phyloP scores from a whole-genome alignment of 768 basidiomycete species.

The Kwoniella europaea region DNA sequence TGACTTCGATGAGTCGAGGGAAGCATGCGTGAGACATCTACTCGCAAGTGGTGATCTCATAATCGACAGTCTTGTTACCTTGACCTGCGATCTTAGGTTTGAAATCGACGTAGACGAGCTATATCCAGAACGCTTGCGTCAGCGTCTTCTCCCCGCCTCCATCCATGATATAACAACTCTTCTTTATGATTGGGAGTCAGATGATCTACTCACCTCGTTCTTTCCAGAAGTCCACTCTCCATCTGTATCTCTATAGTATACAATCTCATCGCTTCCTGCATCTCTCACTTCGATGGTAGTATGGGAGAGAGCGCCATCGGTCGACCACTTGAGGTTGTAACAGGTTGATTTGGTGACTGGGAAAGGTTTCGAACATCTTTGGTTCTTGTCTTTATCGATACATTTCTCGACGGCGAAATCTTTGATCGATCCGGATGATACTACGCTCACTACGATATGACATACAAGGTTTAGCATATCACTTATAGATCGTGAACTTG shows the following conservation, averaged over 20 bases:
- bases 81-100: conserved; percentile 49
- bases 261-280: conserved; percentile 49
- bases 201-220: conserved; percentile 45
- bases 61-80: conserved; percentile 54
- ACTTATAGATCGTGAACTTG: background rate
- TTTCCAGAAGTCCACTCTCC: conserved; percentile 55
- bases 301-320: conserved; percentile 51
- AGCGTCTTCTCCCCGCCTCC: background rate
- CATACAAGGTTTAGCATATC: too few relatives aligned
- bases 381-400: conserved; percentile 46
- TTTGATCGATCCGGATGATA: conserved; percentile 47
- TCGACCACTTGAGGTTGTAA: conserved; percentile 54
- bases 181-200: background rate
- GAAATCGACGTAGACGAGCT: conserved; percentile 56
- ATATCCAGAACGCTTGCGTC: background rate
- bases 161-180: too few relatives aligned
- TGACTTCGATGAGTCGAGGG: background rate
- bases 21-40: conserved; percentile 16
- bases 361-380: conserved; percentile 55
- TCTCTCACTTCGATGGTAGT: conserved; percentile 55
- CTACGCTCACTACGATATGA: conserved; percentile 5
- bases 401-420: conserved; percentile 54
- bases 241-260: conserved; percentile 54
- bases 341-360: conserved; percentile 47
- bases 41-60: conserved; percentile 46